Base-by-base conservation (phyloP, 352 stramenopile species). In the Aphanomyces cochlioides region DNA sequence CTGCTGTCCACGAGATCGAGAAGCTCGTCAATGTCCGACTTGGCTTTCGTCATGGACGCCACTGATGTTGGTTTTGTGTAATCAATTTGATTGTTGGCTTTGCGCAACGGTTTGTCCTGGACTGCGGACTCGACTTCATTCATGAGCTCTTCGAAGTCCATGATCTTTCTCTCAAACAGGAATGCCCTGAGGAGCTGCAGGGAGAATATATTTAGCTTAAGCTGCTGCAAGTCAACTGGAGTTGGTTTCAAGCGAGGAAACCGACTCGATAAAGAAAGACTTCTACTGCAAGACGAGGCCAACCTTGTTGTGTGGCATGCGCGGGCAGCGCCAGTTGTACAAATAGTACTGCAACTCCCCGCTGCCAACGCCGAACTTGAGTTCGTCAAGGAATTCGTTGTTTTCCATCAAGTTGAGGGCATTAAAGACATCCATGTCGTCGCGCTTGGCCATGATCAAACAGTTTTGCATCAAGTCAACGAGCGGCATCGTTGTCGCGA, bases 281-380 rank as follows among this genome's bases (percentile, higher is more conserved):
- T 21, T 59, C 67, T 88, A 88, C 68, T 79, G 84, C 40, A 90
- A 68, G 39, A 89, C 79, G 56, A 89, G 82, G 38, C 83, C 83
- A 15, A 91, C 78, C 13, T 80, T 79, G 43, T 77, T 43, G 43
- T 68, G 69, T 7, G 75, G 61, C 81, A 90, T 89, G 2, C 80
- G 80, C 36, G 81, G 79, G 67, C 83, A 90, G 57, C 81, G 80
- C 83, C 83, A 90, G 73, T 90, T 90, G 79, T 88, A 90, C 70
- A 90, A 64, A 69, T 90, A 90, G 75, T 90, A 90, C 79, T 81
- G 78, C 12, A 90, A 74, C 37, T 90, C 80, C 45, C 83, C 83
- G 43, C 80, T 73, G 43, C 83, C 83, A 7, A 84, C 68, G 47
- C 79, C 78, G 37, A 90, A 88, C 68, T 88, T 87, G 53, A 89